Percentiles rank a stretch among this genome's conserved stretches.
phyloP scores from a whole-genome alignment of 495 filamentous ascomycete species.

The Durotheca rogersii region DNA sequence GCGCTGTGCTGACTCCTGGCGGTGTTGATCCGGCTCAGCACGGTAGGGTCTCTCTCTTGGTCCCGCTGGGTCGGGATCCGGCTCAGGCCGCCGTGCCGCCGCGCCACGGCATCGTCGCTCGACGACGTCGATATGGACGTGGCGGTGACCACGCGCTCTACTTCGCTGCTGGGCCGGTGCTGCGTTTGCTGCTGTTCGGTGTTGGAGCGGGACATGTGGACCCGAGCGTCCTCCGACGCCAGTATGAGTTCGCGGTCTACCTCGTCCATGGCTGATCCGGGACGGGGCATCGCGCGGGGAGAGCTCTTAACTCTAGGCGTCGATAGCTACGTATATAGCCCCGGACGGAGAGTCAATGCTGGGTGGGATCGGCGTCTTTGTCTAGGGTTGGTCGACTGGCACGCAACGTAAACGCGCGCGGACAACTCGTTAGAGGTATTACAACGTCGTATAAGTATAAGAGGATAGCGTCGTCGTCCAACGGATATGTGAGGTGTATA shows the following conservation, averaged over 20 bases:
- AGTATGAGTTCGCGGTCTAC: conserved; percentile 54
- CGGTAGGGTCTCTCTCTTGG: conserved; percentile 73
- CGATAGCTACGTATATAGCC: too few relatives aligned
- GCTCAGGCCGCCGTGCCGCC: conserved; percentile 46
- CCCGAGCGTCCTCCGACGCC: conserved; percentile 46
- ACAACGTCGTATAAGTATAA: too few relatives aligned
- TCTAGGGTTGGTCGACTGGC: too few relatives aligned
- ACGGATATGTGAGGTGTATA: too few relatives aligned
- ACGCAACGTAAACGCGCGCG: too few relatives aligned
- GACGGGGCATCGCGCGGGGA: too few relatives aligned
- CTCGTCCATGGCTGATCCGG: conserved; percentile 50
- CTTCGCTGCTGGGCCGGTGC: conserved; percentile 42
- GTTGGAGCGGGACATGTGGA: conserved; percentile 20
- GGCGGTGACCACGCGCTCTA: conserved; percentile 51
- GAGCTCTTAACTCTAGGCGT: too few relatives aligned
- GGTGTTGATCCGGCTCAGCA: conserved; percentile 74
- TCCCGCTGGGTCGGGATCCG: conserved; percentile 64
- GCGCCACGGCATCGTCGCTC: conserved; percentile 25
- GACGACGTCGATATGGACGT: conserved; percentile 52
- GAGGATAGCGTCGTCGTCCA: too few relatives aligned
- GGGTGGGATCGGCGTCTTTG: too few relatives aligned
- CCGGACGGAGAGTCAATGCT: too few relatives aligned
- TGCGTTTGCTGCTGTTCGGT: conserved; percentile 27
- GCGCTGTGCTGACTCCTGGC: conserved; percentile 69
- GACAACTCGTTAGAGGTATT: too few relatives aligned